A percentile compares a stretch with the other conserved stretches of the same genome.
These are phyloP conservation scores for Blastosporella zonata DNA, from an alignment of 1,284 basidiomycete species.

Conservation along the genomic window DNA sequence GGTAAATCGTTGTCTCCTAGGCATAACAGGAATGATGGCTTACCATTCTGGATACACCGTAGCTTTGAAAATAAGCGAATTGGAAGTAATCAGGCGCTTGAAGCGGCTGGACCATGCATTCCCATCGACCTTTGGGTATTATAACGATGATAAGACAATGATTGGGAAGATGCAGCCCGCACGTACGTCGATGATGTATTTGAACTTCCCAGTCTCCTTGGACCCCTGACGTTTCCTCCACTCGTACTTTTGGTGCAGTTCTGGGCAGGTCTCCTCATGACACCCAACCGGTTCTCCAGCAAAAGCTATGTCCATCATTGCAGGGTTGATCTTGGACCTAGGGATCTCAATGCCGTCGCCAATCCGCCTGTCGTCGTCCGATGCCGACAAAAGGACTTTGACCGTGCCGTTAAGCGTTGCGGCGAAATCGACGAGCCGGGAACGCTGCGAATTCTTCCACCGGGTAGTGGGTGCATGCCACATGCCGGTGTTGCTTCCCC, in stretches of 20 bases:
- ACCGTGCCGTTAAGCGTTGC: constrained; percentile 32
- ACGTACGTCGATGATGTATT: constrained; percentile 65
- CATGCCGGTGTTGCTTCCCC: constrained; percentile 68
- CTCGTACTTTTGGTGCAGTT: constrained; percentile 42
- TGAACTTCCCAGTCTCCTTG: constrained; percentile 54
- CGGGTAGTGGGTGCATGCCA: constrained; percentile 30
- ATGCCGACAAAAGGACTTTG: constrained; percentile 28
- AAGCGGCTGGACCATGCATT: constrained; percentile 73
- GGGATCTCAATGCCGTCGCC: constrained; percentile 16
- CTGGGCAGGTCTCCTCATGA: constrained; percentile 33
- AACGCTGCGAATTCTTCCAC: constrained; percentile 36
- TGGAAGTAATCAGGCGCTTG: constrained; percentile 60
- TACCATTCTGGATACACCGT: constrained; percentile 69
- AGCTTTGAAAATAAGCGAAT: constrained; percentile 60
- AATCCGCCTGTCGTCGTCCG: constrained; percentile 4
- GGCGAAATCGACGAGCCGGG: constrained; percentile 31
- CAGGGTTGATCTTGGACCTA: constrained; percentile 16
- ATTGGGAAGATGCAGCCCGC: not conserved
- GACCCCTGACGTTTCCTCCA: constrained; percentile 42
- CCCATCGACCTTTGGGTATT: constrained; percentile 48
- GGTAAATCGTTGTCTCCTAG: not conserved
- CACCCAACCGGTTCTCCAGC: constrained; percentile 50
- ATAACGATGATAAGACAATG: not conserved
- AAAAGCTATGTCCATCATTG: constrained; percentile 50
- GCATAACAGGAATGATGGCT: constrained; percentile 4